phyloP scores from a whole-genome alignment of 305 asterid genomes.

The Fraxinus ornus region DNA sequence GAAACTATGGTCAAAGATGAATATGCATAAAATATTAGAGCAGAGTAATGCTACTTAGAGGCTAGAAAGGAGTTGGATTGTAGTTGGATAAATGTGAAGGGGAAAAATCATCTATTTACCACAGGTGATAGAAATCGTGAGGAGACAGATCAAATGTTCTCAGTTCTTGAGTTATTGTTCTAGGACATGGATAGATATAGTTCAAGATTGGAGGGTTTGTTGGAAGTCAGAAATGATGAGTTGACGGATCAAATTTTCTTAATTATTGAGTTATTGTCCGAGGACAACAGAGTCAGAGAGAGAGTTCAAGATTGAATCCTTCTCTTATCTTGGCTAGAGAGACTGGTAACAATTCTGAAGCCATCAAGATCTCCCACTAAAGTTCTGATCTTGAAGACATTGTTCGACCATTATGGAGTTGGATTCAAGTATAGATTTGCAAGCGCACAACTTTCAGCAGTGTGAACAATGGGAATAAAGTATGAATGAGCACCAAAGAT shows the following conservation, averaged over 20 bases:
- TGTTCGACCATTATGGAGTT: background rate
- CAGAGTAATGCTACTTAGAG: background rate
- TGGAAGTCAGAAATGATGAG: slow-evolving; percentile 9
- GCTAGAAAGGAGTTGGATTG: slow-evolving; percentile 38
- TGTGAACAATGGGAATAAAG: background rate
- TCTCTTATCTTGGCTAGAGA: background rate
- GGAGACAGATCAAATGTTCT: slow-evolving; percentile 13
- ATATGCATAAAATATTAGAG: background rate
- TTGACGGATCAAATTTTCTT: slow-evolving; percentile 12
- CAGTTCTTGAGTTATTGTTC: slow-evolving; percentile 15
- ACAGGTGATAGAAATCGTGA: slow-evolving; percentile 30
- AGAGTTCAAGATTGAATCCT: background rate
- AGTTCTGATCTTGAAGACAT: background rate
- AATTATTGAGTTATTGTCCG: slow-evolving; percentile 14
- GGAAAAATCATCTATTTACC: slow-evolving; percentile 28
- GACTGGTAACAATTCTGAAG: background rate
- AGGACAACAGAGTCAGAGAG: background rate
- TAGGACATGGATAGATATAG: background rate
- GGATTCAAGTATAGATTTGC: background rate
- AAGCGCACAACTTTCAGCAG: background rate
- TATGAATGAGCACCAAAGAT: background rate
- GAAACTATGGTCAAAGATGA: background rate
- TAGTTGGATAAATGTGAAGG: slow-evolving; percentile 43
- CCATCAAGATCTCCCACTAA: background rate
- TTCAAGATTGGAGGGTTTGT: background rate